Evolutionary conservation across 2,329 filamentous ascomycete genomes (phyloP).

Genomic region (Coniochaeta sp.): DNA sequence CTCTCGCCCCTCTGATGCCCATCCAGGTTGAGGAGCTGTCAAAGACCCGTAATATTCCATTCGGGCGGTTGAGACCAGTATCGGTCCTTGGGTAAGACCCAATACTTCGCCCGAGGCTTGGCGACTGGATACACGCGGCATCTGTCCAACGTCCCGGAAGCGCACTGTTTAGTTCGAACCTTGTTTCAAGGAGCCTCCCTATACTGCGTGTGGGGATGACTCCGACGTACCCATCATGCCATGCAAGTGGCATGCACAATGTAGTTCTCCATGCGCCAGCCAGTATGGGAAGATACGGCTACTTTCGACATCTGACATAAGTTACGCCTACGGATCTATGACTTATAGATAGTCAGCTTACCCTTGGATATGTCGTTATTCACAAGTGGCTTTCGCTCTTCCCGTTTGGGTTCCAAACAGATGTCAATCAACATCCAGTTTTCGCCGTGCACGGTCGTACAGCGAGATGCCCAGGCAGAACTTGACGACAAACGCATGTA

Average conservation of each 20-base stretch:
- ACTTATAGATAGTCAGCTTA: background rate
- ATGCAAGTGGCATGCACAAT: background rate
- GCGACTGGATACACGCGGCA: background rate
- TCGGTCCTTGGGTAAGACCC: background rate
- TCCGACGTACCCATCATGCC: background rate
- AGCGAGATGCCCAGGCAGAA: constrained; percentile 16
- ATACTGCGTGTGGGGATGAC: background rate
- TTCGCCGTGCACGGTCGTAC: background rate
- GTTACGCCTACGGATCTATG: background rate
- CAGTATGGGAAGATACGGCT: background rate
- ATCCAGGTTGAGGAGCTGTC: background rate
- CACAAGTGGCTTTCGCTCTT: background rate
- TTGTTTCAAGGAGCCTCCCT: background rate
- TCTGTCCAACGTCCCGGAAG: background rate
- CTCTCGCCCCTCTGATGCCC: background rate
- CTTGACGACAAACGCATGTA: constrained; percentile 16
- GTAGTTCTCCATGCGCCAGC: background rate
- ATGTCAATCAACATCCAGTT: background rate
- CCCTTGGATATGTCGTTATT: background rate
- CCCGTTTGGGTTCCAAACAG: background rate
- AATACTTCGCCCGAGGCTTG: background rate
- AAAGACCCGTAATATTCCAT: background rate
- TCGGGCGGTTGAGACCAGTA: background rate
- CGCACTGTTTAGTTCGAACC: background rate
- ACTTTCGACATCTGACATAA: background rate